A percentile compares a stretch with the other conserved stretches of the same genome.
phyloP scores from a whole-genome alignment of 805 yeast genomes.

The Babjeviella inositovora region DNA sequence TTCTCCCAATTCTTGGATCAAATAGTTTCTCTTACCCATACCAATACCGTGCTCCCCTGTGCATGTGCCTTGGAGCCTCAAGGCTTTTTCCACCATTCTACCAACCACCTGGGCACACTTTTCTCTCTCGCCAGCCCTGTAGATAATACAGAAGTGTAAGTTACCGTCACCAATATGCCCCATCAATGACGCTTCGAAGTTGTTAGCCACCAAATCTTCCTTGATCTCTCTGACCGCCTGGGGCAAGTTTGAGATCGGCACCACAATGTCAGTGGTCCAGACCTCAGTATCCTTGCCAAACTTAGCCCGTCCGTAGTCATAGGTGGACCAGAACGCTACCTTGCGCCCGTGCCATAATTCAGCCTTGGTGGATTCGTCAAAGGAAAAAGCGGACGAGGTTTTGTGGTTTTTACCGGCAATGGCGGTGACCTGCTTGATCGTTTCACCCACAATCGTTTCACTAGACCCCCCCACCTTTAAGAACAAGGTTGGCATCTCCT shows the following conservation, averaged over 20 bases:
- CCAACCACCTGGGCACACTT: constrained; percentile 28
- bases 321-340: constrained; percentile 46
- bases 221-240: constrained; percentile 46
- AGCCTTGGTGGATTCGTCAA: constrained; percentile 40
- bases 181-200: constrained; percentile 16
- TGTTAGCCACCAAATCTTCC: constrained; percentile 40
- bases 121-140: constrained; percentile 10
- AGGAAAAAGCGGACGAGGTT: constrained; percentile 44
- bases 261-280: constrained; percentile 76
- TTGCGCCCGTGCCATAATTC: constrained; percentile 70
- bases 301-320: constrained; percentile 43
- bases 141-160: constrained; percentile 24
- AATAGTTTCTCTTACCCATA: constrained; percentile 50
- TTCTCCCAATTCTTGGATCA: constrained; percentile 49
- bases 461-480: constrained; percentile 24
- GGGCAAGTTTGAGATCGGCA: constrained; percentile 57
- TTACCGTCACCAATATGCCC: constrained; percentile 31
- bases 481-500: constrained; percentile 27
- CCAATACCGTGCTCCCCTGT: constrained; percentile 88
- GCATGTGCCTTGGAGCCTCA: constrained; percentile 65
- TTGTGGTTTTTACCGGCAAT: constrained; percentile 42
- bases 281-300: constrained; percentile 16
- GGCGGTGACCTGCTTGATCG: constrained; percentile 23
- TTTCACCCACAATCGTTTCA: constrained; percentile 20
- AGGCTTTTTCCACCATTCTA: constrained; percentile 49